Conservation (phyloP, 129 eudicot species). For the Flaveria brownii region DNA sequence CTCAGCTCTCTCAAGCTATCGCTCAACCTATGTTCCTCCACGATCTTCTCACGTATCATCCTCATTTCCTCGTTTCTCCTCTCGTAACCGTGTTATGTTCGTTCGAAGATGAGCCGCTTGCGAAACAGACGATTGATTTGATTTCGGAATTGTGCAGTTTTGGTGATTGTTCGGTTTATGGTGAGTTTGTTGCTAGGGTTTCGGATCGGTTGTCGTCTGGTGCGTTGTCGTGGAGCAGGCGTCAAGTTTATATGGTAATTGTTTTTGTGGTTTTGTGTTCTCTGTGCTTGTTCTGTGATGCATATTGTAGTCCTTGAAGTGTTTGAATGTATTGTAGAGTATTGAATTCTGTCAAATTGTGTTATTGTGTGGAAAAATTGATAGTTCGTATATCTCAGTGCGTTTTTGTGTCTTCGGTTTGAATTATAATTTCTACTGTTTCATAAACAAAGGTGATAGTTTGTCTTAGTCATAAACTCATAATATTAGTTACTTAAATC, state of each 20-base stretch:
- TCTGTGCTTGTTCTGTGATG: not conserved
- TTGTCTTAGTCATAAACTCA: not conserved
- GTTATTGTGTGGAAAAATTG: not conserved
- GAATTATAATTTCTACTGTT: not conserved
- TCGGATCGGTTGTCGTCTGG: slow-evolving; percentile 54
- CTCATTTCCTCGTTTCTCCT: slow-evolving; percentile 75
- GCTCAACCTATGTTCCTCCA: slow-evolving; percentile 57
- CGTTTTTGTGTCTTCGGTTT: not conserved
- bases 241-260: slow-evolving; percentile 73
- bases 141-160: slow-evolving; percentile 41
- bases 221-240: slow-evolving; percentile 66
- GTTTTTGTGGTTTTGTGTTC: not conserved
- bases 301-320: not conserved
- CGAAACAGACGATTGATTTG: slow-evolving; percentile 55
- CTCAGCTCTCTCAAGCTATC: slow-evolving; percentile 81
- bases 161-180: slow-evolving; percentile 43
- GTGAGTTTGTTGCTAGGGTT: slow-evolving; percentile 64
- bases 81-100: slow-evolving; percentile 52
- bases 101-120: slow-evolving; percentile 69
- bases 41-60: slow-evolving; percentile 58
- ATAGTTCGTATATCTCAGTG: not conserved
- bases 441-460: not conserved
- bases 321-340: not conserved
- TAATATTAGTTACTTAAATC: not conserved
- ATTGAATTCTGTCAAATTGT: not conserved